Base-by-base conservation (phyloP, 129 eudicot genomes). In the Glebionis coronaria region DNA sequence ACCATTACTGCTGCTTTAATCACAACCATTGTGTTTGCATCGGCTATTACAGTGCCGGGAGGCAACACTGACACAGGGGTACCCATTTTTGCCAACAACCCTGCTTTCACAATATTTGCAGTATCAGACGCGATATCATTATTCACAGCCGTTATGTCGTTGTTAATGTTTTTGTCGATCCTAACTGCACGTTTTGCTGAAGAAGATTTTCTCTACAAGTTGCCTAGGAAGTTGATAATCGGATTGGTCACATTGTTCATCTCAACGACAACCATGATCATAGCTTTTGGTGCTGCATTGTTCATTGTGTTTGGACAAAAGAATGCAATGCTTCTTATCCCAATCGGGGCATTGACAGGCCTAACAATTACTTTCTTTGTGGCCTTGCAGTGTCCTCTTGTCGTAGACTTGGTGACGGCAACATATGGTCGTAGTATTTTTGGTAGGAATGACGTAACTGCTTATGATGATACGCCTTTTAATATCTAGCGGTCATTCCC, bases 1-100 rank as follows among this genome's bases (percentile, higher is more conserved):
- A 69, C 53, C 5, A 69, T 70, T 8, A 51, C 40, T 11, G 56
- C 74, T 40, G 66, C 74, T 20, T 20, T 69, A 28, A 69, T 69
- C 60, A 56, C 65, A 18, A 70, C 75, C 4, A 63, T 70, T 3
- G 75, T 46, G 54, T 70, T 70, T 70, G 75, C 75, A 70, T 58
- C 67, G 3, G 58, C 75, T 3, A 44, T 70, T 59, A 69, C 65
- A 29, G 74, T 69, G 2, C 75, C 75, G 0, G 68, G 68, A 42
- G 75, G 68, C 18, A 59, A 11, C 75, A 70, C 23, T 58, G 65
- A 60, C n/a, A 60, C 46, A 13, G 65, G 40, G 13, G 15, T 21
- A 57, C 63, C 50, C 20, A 21, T 56, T 21, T 55, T 56, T 56
- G 21, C 35, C 0, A 21, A 56, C 35, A 21, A 56, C 23, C 7